Evolutionary conservation across 2,329 filamentous ascomycete species (phyloP).

Genomic region (Trichophyton mentagrophytes): DNA sequence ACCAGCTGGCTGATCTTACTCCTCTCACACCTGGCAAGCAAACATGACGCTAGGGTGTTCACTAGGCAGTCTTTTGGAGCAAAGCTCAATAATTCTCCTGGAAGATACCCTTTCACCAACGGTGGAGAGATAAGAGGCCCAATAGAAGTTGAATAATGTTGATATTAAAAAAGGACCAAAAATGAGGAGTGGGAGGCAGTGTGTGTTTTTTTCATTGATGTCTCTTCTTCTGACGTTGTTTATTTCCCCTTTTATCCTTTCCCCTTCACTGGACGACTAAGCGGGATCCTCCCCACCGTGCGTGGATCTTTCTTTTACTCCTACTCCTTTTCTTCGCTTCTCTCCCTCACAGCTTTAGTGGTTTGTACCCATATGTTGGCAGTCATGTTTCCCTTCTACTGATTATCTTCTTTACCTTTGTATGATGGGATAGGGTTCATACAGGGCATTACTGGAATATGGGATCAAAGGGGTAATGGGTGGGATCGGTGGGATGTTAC

Average conservation of each 20-base stretch:
- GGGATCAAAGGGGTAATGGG: not conserved
- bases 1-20: not conserved
- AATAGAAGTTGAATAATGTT: not conserved
- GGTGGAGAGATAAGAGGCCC: not conserved
- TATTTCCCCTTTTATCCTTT: not conserved
- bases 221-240: not conserved
- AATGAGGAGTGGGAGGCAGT: constrained; percentile 4
- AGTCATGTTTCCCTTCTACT: not conserved
- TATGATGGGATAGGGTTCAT: not conserved
- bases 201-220: not conserved
- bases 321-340: not conserved
- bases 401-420: not conserved
- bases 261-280: not conserved
- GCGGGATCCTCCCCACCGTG: not conserved
- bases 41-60: not conserved
- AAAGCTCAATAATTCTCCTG: not conserved
- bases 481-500: not conserved
- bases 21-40: not conserved
- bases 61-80: not conserved
- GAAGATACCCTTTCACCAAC: not conserved
- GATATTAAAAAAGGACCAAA: constrained; percentile 4
- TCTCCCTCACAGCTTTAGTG: not conserved
- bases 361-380: not conserved
- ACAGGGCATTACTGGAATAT: not conserved
- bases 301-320: not conserved